These are phyloP conservation scores for Linnemannia elongata DNA, from an alignment of 192 early-diverging fungal genomes.

Conservation along the genomic window DNA sequence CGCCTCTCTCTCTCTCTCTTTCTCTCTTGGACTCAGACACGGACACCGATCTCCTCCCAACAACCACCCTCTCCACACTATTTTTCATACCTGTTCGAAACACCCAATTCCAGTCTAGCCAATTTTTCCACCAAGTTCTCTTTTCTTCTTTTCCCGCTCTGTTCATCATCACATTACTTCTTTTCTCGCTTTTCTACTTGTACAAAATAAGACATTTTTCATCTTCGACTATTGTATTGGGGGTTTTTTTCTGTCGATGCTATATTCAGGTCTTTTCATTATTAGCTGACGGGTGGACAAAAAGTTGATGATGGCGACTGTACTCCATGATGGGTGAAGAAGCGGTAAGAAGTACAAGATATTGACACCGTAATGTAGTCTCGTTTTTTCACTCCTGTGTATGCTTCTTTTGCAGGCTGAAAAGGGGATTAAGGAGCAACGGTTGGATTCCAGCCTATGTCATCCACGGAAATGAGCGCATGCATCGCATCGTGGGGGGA, in stretches of 20 bases:
- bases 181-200: conserved; percentile 1
- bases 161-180: neutral
- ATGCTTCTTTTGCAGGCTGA: too few relatives aligned
- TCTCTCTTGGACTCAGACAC: too few relatives aligned
- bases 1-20: too few relatives aligned
- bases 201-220: conserved; percentile 5
- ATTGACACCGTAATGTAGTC: neutral
- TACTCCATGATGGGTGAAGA: too few relatives aligned
- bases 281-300: neutral
- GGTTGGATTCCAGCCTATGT: conserved; percentile 32
- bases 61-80: neutral
- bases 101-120: neutral
- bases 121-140: neutral
- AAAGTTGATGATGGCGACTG: too few relatives aligned
- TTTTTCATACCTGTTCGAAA: neutral
- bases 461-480: neutral
- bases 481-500: too few relatives aligned
- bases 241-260: neutral
- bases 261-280: neutral
- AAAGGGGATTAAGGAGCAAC: conserved; percentile 16
- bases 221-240: neutral
- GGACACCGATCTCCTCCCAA: neutral
- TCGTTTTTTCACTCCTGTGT: neutral
- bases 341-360: too few relatives aligned
- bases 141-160: neutral